Percentiles rank a stretch among this genome's conserved stretches.
Evolutionary conservation across 345 rosid genomes (phyloP).

Genomic region (Gossypium bickii): DNA sequence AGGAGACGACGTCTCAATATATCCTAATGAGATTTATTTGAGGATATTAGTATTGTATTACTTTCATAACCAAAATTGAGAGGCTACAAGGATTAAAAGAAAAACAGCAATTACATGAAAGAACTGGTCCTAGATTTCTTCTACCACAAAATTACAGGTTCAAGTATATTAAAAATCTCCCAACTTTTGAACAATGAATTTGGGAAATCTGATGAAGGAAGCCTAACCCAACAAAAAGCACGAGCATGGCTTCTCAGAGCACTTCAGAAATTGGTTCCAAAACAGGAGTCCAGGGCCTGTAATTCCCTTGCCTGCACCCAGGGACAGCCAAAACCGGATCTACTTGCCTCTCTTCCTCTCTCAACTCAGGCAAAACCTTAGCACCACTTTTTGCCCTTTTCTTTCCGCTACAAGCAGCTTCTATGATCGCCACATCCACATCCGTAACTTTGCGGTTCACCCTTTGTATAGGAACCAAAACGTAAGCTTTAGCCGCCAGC

Average conservation of each 20-base stretch:
- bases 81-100: no score
- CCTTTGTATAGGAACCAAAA: conserved; percentile 23
- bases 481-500: conserved; percentile 28
- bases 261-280: conserved; percentile 32
- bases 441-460: conserved; percentile 26
- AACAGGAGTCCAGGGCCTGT: conserved; percentile 32
- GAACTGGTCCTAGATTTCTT: background rate
- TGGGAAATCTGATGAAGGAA: background rate
- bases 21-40: no score
- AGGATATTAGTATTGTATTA: no score
- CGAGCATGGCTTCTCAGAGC: background rate
- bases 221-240: background rate
- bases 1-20: no score
- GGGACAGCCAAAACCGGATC: background rate
- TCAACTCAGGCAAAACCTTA: conserved; percentile 31
- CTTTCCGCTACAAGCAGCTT: conserved; percentile 6
- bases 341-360: background rate
- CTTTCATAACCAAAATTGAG: no score
- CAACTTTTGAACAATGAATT: background rate
- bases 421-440: conserved; percentile 23
- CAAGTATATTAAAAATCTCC: background rate
- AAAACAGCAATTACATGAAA: background rate
- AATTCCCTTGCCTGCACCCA: conserved; percentile 10
- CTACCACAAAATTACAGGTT: background rate
- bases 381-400: conserved; percentile 21